Percentiles rank a stretch among this genome's conserved stretches.
These are phyloP conservation scores for Mycena albidolilacea DNA, from an alignment of 768 basidiomycete species.

Conservation along the genomic window DNA sequence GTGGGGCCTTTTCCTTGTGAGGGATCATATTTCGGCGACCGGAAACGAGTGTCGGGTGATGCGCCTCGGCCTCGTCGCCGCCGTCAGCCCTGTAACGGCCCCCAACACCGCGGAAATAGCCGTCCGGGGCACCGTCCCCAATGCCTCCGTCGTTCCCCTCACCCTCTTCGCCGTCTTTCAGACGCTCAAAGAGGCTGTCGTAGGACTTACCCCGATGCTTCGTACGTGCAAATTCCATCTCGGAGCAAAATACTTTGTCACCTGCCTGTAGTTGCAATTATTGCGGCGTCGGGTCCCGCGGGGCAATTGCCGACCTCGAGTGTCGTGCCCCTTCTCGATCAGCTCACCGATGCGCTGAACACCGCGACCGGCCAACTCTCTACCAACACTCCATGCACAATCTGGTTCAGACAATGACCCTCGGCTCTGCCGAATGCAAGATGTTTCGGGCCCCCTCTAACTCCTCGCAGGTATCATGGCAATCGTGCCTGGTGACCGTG, in stretches of 20 bases:
- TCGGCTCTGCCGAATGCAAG: neutral
- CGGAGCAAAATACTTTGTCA: too few relatives aligned
- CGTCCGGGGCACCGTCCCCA: too few relatives aligned
- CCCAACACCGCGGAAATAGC: neutral
- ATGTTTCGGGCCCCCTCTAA: neutral
- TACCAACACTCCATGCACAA: too few relatives aligned
- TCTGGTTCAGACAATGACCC: too few relatives aligned
- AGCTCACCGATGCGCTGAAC: neutral
- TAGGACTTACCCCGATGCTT: conserved; percentile 12
- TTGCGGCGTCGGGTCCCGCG: neutral
- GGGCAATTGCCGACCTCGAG: neutral
- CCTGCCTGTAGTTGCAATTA: conserved; percentile 8
- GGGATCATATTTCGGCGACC: conserved; percentile 60
- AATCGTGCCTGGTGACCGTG: neutral
- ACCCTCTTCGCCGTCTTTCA: conserved; percentile 28
- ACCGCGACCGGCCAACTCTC: too few relatives aligned
- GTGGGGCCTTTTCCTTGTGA: conserved; percentile 44
- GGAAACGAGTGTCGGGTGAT: conserved; percentile 47
- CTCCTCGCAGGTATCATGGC: neutral
- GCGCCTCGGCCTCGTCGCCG: too few relatives aligned
- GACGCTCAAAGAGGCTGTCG: too few relatives aligned
- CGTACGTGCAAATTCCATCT: neutral
- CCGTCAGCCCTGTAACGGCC: too few relatives aligned
- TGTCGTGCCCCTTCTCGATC: conserved; percentile 4
- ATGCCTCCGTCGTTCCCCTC: conserved; percentile 28